phyloP scores from a whole-genome alignment of 345 rosid species.

The Draba incana region DNA sequence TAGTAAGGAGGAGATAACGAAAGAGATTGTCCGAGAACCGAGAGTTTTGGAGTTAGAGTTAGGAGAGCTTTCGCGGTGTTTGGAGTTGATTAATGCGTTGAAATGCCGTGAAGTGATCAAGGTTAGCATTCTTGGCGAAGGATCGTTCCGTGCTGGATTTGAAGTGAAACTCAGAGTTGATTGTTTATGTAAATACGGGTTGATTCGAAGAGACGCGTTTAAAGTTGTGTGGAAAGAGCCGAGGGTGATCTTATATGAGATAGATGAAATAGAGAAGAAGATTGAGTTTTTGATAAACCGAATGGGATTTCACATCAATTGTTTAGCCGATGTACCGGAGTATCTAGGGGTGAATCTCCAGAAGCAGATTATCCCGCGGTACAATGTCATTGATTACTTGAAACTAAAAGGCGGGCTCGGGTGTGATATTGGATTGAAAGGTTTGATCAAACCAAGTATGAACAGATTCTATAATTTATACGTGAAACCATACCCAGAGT shows the following conservation, averaged over 20 bases:
- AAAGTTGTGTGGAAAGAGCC: slow-evolving; percentile 86
- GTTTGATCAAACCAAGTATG: slow-evolving; percentile 69
- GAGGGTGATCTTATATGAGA: slow-evolving; percentile 58
- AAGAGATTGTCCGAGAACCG: slow-evolving; percentile 68
- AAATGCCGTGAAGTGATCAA: slow-evolving; percentile 69
- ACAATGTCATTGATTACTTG: slow-evolving; percentile 68
- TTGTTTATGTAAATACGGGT: slow-evolving; percentile 71
- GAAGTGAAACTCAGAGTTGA: slow-evolving; percentile 76
- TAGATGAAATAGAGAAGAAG: slow-evolving; percentile 72
- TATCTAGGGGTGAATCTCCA: slow-evolving; percentile 74
- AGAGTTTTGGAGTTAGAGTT: slow-evolving; percentile 68
- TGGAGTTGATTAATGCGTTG: slow-evolving; percentile 56
- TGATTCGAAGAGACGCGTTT: slow-evolving; percentile 77
- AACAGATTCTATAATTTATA: slow-evolving; percentile 73
- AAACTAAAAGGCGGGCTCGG: slow-evolving; percentile 67
- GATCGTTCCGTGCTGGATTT: slow-evolving; percentile 68
- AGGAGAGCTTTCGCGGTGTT: slow-evolving; percentile 74
- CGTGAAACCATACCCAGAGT: slow-evolving; percentile 90
- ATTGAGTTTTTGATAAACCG: slow-evolving; percentile 58
- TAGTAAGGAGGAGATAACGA: slow-evolving; percentile 46
- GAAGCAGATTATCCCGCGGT: slow-evolving; percentile 77
- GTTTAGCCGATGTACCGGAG: slow-evolving; percentile 78
- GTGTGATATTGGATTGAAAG: slow-evolving; percentile 64
- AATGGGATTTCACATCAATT: slow-evolving; percentile 53
- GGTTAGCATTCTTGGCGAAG: slow-evolving; percentile 51